Conservation (phyloP, 768 basidiomycete genomes). For the Tulasnella sp. region DNA sequence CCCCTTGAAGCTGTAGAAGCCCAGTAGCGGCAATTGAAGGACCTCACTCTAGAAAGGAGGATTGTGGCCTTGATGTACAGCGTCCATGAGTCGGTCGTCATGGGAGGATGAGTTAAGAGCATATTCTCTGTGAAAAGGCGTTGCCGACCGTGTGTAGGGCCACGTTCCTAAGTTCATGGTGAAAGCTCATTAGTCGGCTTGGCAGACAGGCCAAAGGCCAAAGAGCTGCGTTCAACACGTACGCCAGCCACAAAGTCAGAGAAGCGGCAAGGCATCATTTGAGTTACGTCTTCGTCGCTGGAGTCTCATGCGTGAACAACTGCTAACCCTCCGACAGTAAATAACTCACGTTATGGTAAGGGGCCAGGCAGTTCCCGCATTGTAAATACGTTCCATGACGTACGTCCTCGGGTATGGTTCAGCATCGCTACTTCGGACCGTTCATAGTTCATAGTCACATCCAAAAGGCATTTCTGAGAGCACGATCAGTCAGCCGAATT, state of each 20-base stretch:
- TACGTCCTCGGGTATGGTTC: not conserved
- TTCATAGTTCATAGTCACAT: not conserved
- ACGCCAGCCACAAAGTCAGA: constrained; percentile 19
- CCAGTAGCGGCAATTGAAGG: constrained; percentile 14
- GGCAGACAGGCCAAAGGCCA: not conserved
- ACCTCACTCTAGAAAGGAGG: constrained; percentile 48
- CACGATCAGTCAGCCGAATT: not conserved
- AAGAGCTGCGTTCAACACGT: not conserved
- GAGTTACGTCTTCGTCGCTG: constrained; percentile 12
- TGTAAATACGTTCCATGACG: constrained; percentile 9
- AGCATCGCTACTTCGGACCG: too few species aligned
- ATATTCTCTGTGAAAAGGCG: constrained; percentile 63
- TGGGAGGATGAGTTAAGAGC: constrained; percentile 57
- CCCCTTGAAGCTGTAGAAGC: not conserved
- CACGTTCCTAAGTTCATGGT: constrained; percentile 6
- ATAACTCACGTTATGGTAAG: not conserved
- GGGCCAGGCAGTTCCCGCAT: not conserved
- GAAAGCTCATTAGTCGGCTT: not conserved
- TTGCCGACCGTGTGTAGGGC: constrained; percentile 45
- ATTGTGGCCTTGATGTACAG: constrained; percentile 68
- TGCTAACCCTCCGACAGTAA: not conserved
- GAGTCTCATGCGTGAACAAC: not conserved
- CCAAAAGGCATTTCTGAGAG: constrained; percentile 10
- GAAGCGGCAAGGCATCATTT: constrained; percentile 19
- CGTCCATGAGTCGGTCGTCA: constrained; percentile 65